Conservation (phyloP, 2,329 filamentous ascomycete genomes). For the Botryotinia globosa region DNA sequence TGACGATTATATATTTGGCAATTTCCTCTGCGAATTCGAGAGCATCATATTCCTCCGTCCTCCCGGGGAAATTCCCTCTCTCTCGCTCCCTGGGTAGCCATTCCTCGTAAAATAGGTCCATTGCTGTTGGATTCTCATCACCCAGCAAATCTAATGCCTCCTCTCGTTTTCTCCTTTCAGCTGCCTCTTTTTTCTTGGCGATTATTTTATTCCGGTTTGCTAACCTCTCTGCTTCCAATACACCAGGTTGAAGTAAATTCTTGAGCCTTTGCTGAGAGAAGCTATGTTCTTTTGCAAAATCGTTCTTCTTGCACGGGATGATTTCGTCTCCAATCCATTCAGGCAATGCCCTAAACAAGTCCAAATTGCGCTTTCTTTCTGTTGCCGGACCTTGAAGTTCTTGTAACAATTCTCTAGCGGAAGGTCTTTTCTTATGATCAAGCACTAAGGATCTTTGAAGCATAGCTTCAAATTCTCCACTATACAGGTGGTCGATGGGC, state of each 20-base stretch:
- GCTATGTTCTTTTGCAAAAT: background rate
- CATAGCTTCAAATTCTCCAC: background rate
- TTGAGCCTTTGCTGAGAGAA: background rate
- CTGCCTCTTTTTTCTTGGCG: background rate
- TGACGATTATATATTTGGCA: background rate
- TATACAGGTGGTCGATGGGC: background rate
- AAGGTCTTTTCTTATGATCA: background rate
- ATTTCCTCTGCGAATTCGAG: background rate
- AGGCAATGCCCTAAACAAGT: constrained; percentile 4
- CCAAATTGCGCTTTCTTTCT: background rate
- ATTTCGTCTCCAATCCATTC: background rate
- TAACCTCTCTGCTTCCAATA: background rate
- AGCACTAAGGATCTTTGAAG: background rate
- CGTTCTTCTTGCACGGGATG: background rate
- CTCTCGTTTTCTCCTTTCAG: no score
- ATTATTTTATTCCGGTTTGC: background rate
- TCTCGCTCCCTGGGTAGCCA: background rate
- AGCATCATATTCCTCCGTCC: fast-evolving
- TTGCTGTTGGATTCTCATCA: no score
- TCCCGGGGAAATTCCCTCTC: background rate
- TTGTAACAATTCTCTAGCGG: background rate
- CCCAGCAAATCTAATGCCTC: fast-evolving
- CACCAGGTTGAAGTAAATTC: background rate
- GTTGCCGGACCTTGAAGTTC: background rate
- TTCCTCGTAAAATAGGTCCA: fast-evolving